These are phyloP conservation scores for Mycena epipterygia DNA, from an alignment of 768 basidiomycete genomes.

Conservation along the genomic window DNA sequence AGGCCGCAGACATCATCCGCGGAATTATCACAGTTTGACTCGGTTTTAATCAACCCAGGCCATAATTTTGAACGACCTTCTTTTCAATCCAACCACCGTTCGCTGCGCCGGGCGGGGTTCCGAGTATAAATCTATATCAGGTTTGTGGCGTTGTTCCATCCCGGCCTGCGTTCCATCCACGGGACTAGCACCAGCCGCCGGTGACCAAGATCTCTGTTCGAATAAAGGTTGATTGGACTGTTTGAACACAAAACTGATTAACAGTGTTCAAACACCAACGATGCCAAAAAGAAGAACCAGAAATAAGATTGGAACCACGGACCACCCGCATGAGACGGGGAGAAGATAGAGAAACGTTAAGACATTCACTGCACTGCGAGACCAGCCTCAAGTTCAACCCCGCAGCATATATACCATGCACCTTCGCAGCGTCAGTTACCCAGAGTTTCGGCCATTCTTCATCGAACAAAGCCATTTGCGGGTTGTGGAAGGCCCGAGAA, in stretches of 20 bases:
- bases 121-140: not conserved
- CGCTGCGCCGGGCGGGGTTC: slow-evolving; percentile 4
- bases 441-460: no score
- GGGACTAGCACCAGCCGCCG: no score
- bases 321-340: not conserved
- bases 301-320: not conserved
- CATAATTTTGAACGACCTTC: not conserved
- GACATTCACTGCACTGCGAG: no score
- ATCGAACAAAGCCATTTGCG: no score
- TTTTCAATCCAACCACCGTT: slow-evolving; percentile 7
- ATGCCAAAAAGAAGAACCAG: slow-evolving; percentile 6
- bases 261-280: not conserved
- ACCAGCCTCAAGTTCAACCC: no score
- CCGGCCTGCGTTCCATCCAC: no score
- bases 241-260: slow-evolving; percentile 1
- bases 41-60: no score
- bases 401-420: no score
- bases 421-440: no score
- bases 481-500: no score
- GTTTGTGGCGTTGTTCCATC: not conserved
- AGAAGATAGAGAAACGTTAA: not conserved
- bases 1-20: slow-evolving; percentile 25
- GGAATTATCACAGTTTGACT: slow-evolving; percentile 16
- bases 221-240: not conserved
- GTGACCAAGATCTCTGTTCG: not conserved